A percentile compares a stretch with the other conserved stretches of the same genome.
Evolutionary conservation across 441 rosid genomes (phyloP).

Genomic region (Mallotus japonicus): DNA sequence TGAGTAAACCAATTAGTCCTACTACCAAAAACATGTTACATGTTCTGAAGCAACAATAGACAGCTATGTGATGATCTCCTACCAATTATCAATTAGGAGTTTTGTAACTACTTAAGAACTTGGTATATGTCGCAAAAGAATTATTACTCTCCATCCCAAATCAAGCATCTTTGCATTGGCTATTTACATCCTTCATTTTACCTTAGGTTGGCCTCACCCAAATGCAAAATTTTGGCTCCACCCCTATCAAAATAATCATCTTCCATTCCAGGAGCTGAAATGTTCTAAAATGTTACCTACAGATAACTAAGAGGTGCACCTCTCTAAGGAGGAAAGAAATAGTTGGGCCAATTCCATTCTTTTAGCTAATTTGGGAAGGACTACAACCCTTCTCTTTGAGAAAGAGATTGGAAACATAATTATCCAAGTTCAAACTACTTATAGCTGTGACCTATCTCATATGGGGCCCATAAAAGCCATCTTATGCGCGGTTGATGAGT

Average conservation of each 20-base stretch:
- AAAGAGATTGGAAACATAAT: no score
- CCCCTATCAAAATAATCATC: neutral
- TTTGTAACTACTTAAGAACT: neutral
- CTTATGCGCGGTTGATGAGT: no score
- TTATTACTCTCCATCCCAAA: neutral
- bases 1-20: neutral
- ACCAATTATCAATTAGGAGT: neutral
- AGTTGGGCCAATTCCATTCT: no score
- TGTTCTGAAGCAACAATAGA: neutral
- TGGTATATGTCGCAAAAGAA: neutral
- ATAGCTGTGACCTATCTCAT: no score
- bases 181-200: neutral
- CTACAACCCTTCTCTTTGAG: no score
- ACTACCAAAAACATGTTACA: constrained; percentile 8
- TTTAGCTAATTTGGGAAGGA: no score
- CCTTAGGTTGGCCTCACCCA: neutral
- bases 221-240: neutral
- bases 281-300: neutral
- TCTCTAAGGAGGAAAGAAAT: no score
- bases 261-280: neutral
- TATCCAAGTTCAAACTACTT: no score
- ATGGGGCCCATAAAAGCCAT: no score
- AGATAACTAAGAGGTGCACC: neutral
- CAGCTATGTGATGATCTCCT: neutral
- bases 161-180: neutral